Evolutionary conservation across 192 early-diverging fungal genomes (phyloP).

Genomic region (Gorgonomyces haynaldii): DNA sequence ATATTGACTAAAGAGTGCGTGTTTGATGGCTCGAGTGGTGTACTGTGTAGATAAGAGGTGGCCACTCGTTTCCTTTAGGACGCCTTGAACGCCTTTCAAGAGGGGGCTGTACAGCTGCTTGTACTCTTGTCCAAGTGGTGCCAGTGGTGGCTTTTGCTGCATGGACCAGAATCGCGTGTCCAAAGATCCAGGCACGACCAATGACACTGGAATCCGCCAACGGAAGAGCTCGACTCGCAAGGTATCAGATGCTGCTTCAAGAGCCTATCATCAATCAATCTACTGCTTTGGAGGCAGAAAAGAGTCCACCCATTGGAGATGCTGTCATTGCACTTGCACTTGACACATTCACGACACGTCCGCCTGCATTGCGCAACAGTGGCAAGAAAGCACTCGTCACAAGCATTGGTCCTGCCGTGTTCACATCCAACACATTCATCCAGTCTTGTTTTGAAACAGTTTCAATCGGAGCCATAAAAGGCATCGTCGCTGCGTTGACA

Average conservation of each 20-base stretch:
- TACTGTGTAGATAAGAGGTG: neutral
- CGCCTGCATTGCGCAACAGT: conserved; percentile 14
- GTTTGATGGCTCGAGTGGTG: conserved; percentile 1
- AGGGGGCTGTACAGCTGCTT: neutral
- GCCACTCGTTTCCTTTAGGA: neutral
- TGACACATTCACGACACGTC: conserved; percentile 35
- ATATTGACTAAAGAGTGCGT: neutral
- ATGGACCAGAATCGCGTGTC: conserved; percentile 5
- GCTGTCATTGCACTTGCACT: conserved; percentile 20
- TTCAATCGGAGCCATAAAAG: conserved; percentile 22
- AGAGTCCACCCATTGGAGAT: conserved; percentile 27
- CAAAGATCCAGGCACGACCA: conserved; percentile 25
- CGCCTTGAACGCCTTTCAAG: neutral
- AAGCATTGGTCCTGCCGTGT: conserved; percentile 27
- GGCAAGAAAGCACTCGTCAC: conserved; percentile 28
- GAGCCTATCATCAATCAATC: neutral
- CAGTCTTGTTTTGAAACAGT: conserved; percentile 14
- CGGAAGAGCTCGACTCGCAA: conserved; percentile 26
- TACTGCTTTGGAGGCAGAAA: conserved; percentile 27
- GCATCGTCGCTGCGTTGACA: conserved; percentile 25
- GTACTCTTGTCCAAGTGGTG: neutral
- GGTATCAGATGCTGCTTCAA: conserved; percentile 25
- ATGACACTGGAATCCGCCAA: conserved; percentile 26
- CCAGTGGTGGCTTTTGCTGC: neutral
- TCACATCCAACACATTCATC: conserved; percentile 23